Percentiles rank a stretch among this genome's conserved stretches.
Conservation (phyloP, 1,284 basidiomycete genomes). For the Leccinum idahoense region DNA sequence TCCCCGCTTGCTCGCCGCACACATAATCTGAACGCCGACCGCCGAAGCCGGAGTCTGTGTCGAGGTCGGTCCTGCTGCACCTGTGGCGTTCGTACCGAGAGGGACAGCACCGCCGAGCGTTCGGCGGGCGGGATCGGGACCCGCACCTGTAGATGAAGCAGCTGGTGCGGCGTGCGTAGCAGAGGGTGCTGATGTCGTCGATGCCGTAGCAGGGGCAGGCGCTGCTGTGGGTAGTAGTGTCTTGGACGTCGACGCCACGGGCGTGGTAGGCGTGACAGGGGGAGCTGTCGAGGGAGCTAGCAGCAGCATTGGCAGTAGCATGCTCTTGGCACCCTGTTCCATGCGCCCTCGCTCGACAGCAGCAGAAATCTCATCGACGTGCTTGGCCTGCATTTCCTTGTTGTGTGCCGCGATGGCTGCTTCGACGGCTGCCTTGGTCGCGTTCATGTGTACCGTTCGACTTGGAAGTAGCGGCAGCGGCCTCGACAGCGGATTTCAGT, state of each 20-base stretch:
- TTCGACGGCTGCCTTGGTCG: slow-evolving; percentile 39
- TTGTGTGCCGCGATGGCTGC: slow-evolving; percentile 50
- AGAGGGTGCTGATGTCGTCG: slow-evolving; percentile 16
- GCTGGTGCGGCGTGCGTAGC: slow-evolving; percentile 4
- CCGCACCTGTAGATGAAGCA: slow-evolving; percentile 8
- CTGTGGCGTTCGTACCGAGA: slow-evolving; percentile 13
- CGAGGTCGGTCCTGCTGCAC: neutral
- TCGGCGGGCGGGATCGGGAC: slow-evolving; percentile 18
- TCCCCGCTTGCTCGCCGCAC: slow-evolving; percentile 62
- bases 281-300: slow-evolving; percentile 11
- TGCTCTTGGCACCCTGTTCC: slow-evolving; percentile 55
- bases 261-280: slow-evolving; percentile 20
- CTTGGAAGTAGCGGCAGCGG: slow-evolving; percentile 37
- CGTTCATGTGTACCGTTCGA: slow-evolving; percentile 26
- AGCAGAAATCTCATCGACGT: slow-evolving; percentile 51
- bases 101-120: slow-evolving; percentile 27
- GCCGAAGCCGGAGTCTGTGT: neutral
- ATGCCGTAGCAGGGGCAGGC: slow-evolving; percentile 15
- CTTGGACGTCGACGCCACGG: slow-evolving; percentile 20
- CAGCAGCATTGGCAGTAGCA: slow-evolving; percentile 18
- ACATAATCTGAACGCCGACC: slow-evolving; percentile 52
- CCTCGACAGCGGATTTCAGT: slow-evolving; percentile 46
- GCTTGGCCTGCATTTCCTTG: slow-evolving; percentile 40
- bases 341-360: slow-evolving; percentile 65
- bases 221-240: slow-evolving; percentile 5